Base-by-base conservation (phyloP, 2,329 filamentous ascomycete genomes). In the Beauveria asiatica region DNA sequence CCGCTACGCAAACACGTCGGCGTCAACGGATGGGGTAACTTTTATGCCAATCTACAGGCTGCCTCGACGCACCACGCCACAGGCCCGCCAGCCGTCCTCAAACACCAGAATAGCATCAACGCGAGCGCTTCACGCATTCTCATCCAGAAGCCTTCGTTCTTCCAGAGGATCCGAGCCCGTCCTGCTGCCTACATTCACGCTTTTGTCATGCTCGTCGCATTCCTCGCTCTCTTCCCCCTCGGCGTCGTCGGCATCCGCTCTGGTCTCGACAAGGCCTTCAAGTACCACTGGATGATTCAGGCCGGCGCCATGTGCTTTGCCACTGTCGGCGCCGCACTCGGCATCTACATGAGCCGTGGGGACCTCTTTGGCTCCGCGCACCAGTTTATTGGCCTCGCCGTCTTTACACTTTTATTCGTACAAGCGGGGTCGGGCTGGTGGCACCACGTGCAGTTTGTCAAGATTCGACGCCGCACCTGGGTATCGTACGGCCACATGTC, bases 201-300 rank as follows among this genome's bases (percentile, higher is more conserved):
- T 19, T 30, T 59, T 21, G 37, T 59, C 57, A 62, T 62, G 61
- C 11, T 51, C 17, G 5, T 57, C 25, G 61, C 56, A 10, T 62
- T 62, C 25, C 44, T 62, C 10, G n/a, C 50, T 1, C 37, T 59
- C 17, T 59, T 62, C 27, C 61, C 61, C 16, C 48, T 55, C 41
- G 61, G 61, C 46, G 61, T 62, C 9, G 33, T 59, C 44, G 61
- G 46, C 37, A 62, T 62, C 19, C 61, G 61, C 25, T 62, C 61
- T 16, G 61, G 61, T 11, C 44, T 37, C 16, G 27, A 33, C 44
- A 52, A 56, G 7, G 42, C 61, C 17, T 62, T 62, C 51, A 48
- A 51, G 41, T 52, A 59, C 41, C 61, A 62, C 46, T 62, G 61
- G 61, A 19, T n/a, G 16, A 55, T 62, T 19, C 61, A 62, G 19